Base-by-base conservation (phyloP, 176 grass and related monocot genomes). In the Bothriochloa decipiens region DNA sequence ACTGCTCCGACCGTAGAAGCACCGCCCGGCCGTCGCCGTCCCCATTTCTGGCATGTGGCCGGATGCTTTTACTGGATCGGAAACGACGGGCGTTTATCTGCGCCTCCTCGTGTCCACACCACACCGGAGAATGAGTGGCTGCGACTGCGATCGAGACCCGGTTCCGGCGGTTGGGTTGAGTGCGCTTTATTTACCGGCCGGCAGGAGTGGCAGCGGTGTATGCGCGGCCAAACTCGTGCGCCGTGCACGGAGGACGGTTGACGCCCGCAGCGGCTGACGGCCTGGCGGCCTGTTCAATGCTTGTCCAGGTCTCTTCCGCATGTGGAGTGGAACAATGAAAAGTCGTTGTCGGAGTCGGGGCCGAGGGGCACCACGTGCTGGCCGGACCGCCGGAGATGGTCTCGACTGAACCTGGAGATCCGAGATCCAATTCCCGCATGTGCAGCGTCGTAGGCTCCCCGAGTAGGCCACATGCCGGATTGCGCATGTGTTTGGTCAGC, bases 151-250 rank as follows among this genome's bases (percentile, higher is more conserved):
- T n/a, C n/a, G n/a, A n/a, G n/a, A n/a, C n/a, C 8, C 50, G 28
- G 72, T 39, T 45, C 63, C 64, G 32, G 11, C 49, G 13, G 53
- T 37, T 16, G 36, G 1, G 47, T 42, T 40, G 2, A 4, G 4
- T 4, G 27, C 66, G 57, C 33, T 62, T 49, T 68, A 68, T 23
- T 46, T 46, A 46, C 43, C 71, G 63, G 77, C 62, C 26, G 77
- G 8, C 12, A 42, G 25, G 15, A 8, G 10, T 3, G 16, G 80
- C 71, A 11, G 70, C 42, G 3, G 60, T 47, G 71, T 60, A 65
- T n/a, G 58, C 22, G 76, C 47, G 52, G 65, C 27, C 65, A 35
- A 65, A 35, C 83, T 78, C 53, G 78, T 82, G 78, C 55, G 55
- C 88, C 72, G 63, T 76, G 87, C 82, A 69, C 65, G 0, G 65